These are phyloP conservation scores for Lachancea nothofagi DNA, from an alignment of 805 yeast genomes.

Conservation along the genomic window DNA sequence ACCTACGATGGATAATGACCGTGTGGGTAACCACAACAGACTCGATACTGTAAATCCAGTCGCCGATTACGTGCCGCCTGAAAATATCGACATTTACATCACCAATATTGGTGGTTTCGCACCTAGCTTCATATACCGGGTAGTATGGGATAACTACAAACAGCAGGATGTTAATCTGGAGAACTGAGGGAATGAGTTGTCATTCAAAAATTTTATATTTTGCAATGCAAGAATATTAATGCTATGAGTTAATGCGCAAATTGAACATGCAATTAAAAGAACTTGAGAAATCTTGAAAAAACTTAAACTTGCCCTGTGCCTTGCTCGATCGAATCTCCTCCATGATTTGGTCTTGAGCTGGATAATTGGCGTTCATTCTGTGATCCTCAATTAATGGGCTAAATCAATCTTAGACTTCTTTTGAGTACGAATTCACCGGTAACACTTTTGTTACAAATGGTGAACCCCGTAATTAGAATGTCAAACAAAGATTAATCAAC, in stretches of 20 bases:
- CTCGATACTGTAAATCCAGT: conserved; percentile 64
- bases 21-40: conserved; percentile 59
- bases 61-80: conserved; percentile 89
- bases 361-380: conserved; percentile 33
- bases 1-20: conserved; percentile 56
- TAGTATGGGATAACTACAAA: conserved; percentile 89
- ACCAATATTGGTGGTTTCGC: conserved; percentile 96
- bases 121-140: conserved; percentile 91
- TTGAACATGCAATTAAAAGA: not conserved
- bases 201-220: conserved; percentile 1
- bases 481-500: conserved; percentile 15
- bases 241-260: no score
- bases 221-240: conserved; percentile 3
- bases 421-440: conserved; percentile 54
- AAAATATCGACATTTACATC: conserved; percentile 85
- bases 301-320: conserved; percentile 61
- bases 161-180: conserved; percentile 70
- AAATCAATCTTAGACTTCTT: conserved; percentile 40
- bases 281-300: not conserved
- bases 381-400: conserved; percentile 39
- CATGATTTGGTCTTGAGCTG: conserved; percentile 53
- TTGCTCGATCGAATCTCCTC: conserved; percentile 47
- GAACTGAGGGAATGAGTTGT: conserved; percentile 15
- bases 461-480: conserved; percentile 30
- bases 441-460: conserved; percentile 3